Conservation (phyloP, 441 rosid genomes). For the Dalechampia spathulata region DNA sequence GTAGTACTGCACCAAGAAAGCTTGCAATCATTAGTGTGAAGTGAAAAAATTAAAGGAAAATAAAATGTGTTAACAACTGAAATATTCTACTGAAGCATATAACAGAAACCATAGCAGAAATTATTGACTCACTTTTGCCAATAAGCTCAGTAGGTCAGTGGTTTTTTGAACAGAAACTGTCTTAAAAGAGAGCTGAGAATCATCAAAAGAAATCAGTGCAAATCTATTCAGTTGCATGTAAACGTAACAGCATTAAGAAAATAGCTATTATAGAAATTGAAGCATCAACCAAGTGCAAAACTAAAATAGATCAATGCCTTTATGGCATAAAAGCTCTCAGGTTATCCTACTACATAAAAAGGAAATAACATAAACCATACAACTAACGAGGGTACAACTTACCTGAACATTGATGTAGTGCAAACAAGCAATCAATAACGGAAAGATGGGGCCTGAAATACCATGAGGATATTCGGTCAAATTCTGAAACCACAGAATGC, state of each 20-base stretch:
- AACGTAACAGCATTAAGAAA: neutral
- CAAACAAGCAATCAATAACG: conserved; percentile 59
- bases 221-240: neutral
- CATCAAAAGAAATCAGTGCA: neutral
- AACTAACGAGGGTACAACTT: conserved; percentile 1
- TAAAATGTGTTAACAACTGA: neutral
- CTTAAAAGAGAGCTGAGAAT: conserved; percentile 53
- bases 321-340: neutral
- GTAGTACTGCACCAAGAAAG: conserved; percentile 54
- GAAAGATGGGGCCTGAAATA: conserved; percentile 60
- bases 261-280: neutral
- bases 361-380: neutral
- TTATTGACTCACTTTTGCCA: conserved; percentile 54
- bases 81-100: conserved; percentile 3
- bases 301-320: neutral
- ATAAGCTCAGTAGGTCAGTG: conserved; percentile 37
- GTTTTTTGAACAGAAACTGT: conserved; percentile 34
- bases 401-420: conserved; percentile 84
- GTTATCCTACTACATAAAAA: neutral
- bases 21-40: conserved; percentile 13
- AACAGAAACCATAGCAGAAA: neutral
- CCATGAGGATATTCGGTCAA: conserved; percentile 62
- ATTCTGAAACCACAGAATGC: conserved; percentile 88
- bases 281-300: neutral
- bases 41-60: neutral